Percentiles rank a stretch among this genome's conserved stretches.
These are phyloP conservation scores for Zygotorulaspora sp. DNA, from an alignment of 805 yeast species.

Conservation along the genomic window DNA sequence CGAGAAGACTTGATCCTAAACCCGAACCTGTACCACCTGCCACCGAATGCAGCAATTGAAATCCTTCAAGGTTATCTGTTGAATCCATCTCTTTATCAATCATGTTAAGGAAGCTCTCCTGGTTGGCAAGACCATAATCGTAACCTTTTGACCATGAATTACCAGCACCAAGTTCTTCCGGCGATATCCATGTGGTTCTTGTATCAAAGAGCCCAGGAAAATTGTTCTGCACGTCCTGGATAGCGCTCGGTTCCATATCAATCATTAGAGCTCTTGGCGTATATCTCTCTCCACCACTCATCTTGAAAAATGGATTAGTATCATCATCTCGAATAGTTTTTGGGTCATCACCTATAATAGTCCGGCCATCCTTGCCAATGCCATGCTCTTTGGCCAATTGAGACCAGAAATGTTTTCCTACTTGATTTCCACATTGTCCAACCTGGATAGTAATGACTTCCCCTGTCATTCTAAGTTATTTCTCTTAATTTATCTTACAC, in stretches of 20 bases:
- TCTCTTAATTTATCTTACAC: too few relatives aligned
- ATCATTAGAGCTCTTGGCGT: slow-evolving; percentile 84
- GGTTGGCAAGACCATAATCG: slow-evolving; percentile 60
- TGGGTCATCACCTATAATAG: slow-evolving; percentile 14
- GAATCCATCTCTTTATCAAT: slow-evolving; percentile 86
- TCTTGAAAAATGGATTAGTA: slow-evolving; percentile 77
- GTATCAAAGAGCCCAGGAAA: slow-evolving; percentile 72
- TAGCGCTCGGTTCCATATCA: slow-evolving; percentile 88
- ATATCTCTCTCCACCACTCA: slow-evolving; percentile 67
- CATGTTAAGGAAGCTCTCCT: slow-evolving; percentile 74
- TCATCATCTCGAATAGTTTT: slow-evolving; percentile 52
- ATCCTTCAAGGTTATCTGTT: slow-evolving; percentile 84
- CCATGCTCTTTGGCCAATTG: slow-evolving; percentile 87
- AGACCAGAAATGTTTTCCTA: slow-evolving; percentile 89
- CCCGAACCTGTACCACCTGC: slow-evolving; percentile 99
- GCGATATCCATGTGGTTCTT: slow-evolving; percentile 69
- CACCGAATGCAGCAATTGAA: slow-evolving; percentile 86
- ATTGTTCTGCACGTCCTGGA: slow-evolving; percentile 53
- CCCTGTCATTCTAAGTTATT: slow-evolving; percentile 48
- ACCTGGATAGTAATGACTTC: slow-evolving; percentile 69
- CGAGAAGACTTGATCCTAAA: slow-evolving; percentile 77
- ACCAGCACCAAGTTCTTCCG: slow-evolving; percentile 91
- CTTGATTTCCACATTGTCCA: slow-evolving; percentile 93
- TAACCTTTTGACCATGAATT: slow-evolving; percentile 95
- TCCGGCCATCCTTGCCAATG: slow-evolving; percentile 42